These are phyloP conservation scores for Calonectria pauciramosa DNA, from an alignment of 2,329 filamentous ascomycete species.

Conservation along the genomic window DNA sequence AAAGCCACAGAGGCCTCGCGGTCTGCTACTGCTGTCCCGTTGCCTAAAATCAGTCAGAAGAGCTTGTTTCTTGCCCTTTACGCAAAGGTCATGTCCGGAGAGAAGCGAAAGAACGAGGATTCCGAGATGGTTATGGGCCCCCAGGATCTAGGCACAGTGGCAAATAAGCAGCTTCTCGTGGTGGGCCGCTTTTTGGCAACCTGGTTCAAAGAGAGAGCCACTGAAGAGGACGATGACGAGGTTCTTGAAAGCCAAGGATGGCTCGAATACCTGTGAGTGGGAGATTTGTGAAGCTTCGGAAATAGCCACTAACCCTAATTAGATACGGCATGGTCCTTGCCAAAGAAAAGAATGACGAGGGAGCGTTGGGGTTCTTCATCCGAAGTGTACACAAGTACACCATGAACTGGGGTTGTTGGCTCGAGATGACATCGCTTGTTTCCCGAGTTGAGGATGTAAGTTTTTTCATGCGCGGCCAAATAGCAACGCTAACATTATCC, in stretches of 20 bases:
- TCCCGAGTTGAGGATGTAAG: constrained; percentile 84
- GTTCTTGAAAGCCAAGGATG: constrained; percentile 84
- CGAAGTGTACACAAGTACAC: constrained; percentile 89
- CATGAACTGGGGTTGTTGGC: constrained; percentile 98
- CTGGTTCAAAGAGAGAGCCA: constrained; percentile 80
- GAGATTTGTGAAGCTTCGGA: neutral
- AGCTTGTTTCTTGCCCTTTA: constrained; percentile 94
- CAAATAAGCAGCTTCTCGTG: constrained; percentile 86
- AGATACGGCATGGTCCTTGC: constrained; percentile 90
- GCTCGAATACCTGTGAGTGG: constrained; percentile 81
- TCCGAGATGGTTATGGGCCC: constrained; percentile 98
- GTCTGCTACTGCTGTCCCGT: constrained; percentile 40
- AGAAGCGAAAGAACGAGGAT: constrained; percentile 97
- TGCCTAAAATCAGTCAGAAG: constrained; percentile 84
- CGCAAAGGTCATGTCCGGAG: constrained; percentile 91
- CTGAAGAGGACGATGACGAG: constrained; percentile 71
- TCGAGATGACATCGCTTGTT: constrained; percentile 88
- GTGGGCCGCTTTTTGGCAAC: constrained; percentile 82
- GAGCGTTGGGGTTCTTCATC: constrained; percentile 89
- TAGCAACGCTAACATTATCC: constrained; percentile 29
- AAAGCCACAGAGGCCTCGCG: constrained; percentile 43
- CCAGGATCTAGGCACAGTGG: constrained; percentile 85
- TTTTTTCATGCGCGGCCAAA: constrained; percentile 39
- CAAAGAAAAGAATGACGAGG: constrained; percentile 89
- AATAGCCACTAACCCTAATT: constrained; percentile 11